phyloP scores from a whole-genome alignment of 768 basidiomycete genomes.

The Sporobolomyces roseus region DNA sequence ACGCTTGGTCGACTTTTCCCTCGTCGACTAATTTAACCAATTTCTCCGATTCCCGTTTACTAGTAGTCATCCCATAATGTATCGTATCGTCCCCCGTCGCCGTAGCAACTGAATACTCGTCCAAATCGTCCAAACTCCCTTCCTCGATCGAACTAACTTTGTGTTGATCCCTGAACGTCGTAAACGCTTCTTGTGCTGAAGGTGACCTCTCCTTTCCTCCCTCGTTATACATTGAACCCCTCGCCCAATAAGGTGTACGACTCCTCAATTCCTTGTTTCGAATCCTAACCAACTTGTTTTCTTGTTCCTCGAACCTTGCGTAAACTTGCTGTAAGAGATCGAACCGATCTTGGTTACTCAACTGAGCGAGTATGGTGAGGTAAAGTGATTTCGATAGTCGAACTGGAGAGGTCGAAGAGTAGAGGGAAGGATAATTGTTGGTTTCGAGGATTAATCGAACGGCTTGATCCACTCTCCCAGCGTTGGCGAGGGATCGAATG shows the following conservation, averaged over 20 bases:
- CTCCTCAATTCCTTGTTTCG: neutral
- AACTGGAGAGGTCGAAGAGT: neutral
- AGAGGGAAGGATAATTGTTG: neutral
- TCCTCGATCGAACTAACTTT: constrained; percentile 21
- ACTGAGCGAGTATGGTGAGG: neutral
- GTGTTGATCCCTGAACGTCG: constrained; percentile 16
- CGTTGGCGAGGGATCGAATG: neutral
- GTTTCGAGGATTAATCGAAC: neutral
- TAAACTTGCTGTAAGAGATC: constrained; percentile 18
- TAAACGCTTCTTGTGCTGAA: constrained; percentile 23
- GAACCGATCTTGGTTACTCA: neutral
- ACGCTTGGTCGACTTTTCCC: neutral
- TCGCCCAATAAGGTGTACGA: constrained; percentile 11
- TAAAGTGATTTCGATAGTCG: neutral
- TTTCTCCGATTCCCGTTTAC: neutral
- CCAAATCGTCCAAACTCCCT: neutral
- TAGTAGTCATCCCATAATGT: no score
- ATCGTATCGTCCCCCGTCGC: no score
- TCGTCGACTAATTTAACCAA: no score
- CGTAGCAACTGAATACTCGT: no score
- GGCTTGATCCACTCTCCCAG: constrained; percentile 4
- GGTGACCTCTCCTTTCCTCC: neutral
- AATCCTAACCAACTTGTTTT: constrained; percentile 5
- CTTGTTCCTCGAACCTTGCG: neutral
- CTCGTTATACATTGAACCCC: neutral